phyloP scores from a whole-genome alignment of 2,329 filamentous ascomycete species.

The Rutstroemia sp. region DNA sequence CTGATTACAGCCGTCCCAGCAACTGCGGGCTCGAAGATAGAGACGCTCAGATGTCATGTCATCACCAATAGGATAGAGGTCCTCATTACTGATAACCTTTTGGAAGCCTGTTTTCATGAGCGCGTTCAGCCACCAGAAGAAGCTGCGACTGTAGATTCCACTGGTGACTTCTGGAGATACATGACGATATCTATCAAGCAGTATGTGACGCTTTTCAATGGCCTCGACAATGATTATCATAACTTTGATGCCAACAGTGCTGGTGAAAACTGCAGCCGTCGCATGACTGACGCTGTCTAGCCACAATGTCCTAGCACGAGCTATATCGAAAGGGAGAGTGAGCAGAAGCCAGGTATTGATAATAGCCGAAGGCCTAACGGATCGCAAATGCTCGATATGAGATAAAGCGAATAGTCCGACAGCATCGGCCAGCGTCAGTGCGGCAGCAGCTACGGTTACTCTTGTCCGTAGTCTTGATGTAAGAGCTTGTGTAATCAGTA shows the following conservation, averaged over 20 bases:
- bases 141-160: slow-evolving; percentile 33
- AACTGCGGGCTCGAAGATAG: slow-evolving; percentile 6
- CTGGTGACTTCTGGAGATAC: slow-evolving; percentile 33
- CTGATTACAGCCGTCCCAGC: slow-evolving; percentile 14
- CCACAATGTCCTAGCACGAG: slow-evolving; percentile 20
- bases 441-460: slow-evolving; percentile 15
- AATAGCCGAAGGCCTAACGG: slow-evolving; percentile 19
- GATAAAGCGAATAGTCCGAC: slow-evolving; percentile 19
- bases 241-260: slow-evolving; percentile 32
- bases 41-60: slow-evolving; percentile 15
- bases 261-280: slow-evolving; percentile 31
- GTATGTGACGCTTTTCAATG: slow-evolving; percentile 31
- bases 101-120: slow-evolving; percentile 33
- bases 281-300: slow-evolving; percentile 22
- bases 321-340: slow-evolving; percentile 23
- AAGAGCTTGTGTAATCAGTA: slow-evolving; percentile 12
- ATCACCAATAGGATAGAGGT: slow-evolving; percentile 32
- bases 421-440: slow-evolving; percentile 15
- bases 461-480: slow-evolving; percentile 11
- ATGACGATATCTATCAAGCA: slow-evolving; percentile 26
- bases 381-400: slow-evolving; percentile 21
- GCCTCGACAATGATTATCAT: slow-evolving; percentile 31
- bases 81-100: slow-evolving; percentile 29
- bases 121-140: slow-evolving; percentile 35
- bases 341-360: slow-evolving; percentile 23